Conservation (phyloP, 148 eudicot species). For the Heliosperma pusillum region DNA sequence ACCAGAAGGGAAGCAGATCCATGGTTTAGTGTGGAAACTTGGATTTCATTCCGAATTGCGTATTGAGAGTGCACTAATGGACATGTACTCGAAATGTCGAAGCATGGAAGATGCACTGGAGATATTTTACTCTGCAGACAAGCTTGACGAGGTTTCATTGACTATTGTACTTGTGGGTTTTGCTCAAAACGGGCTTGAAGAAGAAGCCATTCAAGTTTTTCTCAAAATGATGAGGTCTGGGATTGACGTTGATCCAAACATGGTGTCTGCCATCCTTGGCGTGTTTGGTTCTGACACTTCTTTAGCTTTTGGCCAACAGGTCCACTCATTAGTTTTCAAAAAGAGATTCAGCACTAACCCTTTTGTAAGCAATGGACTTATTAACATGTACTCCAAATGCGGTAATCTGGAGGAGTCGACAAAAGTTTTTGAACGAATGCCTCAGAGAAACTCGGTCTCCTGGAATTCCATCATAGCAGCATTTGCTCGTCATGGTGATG, state of each 20-base stretch:
- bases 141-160: constrained; percentile 64
- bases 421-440: constrained; percentile 51
- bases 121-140: constrained; percentile 58
- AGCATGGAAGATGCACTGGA: constrained; percentile 51
- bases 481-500: constrained; percentile 89
- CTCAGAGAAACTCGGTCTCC: constrained; percentile 57
- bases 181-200: constrained; percentile 77
- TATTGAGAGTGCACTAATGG: constrained; percentile 86
- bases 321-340: constrained; percentile 61
- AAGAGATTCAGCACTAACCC: constrained; percentile 44
- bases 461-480: constrained; percentile 92
- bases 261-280: constrained; percentile 79
- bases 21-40: constrained; percentile 53
- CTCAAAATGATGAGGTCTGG: constrained; percentile 55
- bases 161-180: constrained; percentile 69
- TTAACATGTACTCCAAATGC: constrained; percentile 91
- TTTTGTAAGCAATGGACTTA: constrained; percentile 73
- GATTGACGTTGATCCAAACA: constrained; percentile 56
- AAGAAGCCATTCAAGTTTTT: constrained; percentile 65
- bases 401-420: constrained; percentile 61
- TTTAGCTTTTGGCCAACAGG: constrained; percentile 61
- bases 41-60: constrained; percentile 63
- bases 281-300: constrained; percentile 68
- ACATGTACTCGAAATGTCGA: constrained; percentile 86
- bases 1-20: constrained; percentile 60